Conservation (phyloP, 768 basidiomycete genomes). For the Gelatoporia subvermispora region DNA sequence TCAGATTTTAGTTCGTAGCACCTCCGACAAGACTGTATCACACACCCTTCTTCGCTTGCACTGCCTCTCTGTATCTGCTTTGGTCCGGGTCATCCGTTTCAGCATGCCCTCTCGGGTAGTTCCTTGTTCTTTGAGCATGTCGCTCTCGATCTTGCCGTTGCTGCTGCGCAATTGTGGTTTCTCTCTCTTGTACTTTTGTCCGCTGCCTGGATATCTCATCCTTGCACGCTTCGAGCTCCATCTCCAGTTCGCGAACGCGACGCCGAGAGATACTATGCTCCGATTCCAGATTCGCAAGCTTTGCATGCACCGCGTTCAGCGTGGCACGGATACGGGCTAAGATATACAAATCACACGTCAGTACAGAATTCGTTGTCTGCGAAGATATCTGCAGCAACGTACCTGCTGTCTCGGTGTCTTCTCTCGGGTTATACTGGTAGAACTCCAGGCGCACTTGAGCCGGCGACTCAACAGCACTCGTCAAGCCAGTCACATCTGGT, state of each 20-base stretch:
- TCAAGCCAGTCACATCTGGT: conserved; percentile 83
- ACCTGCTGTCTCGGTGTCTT: conserved; percentile 65
- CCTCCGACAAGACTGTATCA: not conserved
- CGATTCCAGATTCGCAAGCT: conserved; percentile 68
- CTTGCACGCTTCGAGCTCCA: conserved; percentile 80
- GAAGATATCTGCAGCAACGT: conserved; percentile 8
- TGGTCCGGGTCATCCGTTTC: conserved; percentile 28
- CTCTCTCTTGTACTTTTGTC: conserved; percentile 54
- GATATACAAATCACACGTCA: not conserved
- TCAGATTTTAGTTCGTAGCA: conserved; percentile 13
- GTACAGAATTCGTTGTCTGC: not conserved
- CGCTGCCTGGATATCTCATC: conserved; percentile 72
- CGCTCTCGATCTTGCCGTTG: conserved; percentile 1
- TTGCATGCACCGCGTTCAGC: conserved; percentile 58
- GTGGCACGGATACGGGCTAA: conserved; percentile 59
- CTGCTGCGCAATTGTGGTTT: conserved; percentile 40
- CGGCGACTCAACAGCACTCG: conserved; percentile 72
- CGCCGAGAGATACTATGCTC: conserved; percentile 80
- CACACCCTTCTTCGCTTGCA: conserved; percentile 86
- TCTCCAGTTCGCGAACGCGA: conserved; percentile 82
- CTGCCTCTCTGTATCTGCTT: conserved; percentile 64
- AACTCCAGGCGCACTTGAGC: conserved; percentile 52
- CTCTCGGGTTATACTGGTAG: conserved; percentile 40
- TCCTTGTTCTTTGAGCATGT: conserved; percentile 18
- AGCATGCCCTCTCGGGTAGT: conserved; percentile 30